phyloP scores from a whole-genome alignment of 768 basidiomycete species.

The Panaeolus papilionaceus region DNA sequence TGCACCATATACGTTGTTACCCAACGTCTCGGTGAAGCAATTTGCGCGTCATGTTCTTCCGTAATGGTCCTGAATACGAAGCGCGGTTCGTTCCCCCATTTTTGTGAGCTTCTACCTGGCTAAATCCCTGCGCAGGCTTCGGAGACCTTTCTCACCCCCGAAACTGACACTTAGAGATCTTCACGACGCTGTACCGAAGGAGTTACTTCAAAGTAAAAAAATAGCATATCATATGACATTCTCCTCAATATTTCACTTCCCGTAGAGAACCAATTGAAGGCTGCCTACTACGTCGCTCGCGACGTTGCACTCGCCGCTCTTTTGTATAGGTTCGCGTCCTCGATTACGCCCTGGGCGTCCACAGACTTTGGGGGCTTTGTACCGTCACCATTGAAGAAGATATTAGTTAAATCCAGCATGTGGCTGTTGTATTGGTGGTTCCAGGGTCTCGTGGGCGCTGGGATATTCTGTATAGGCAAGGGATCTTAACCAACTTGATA shows the following conservation, averaged over 20 bases:
- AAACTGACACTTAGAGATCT: conserved; percentile 57
- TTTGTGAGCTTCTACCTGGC: not conserved
- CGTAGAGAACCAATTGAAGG: conserved; percentile 43
- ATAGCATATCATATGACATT: not conserved
- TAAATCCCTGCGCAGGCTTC: conserved; percentile 40
- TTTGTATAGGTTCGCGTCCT: conserved; percentile 50
- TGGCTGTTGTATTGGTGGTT: conserved; percentile 58
- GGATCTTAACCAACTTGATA: not conserved
- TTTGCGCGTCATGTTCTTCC: conserved; percentile 23
- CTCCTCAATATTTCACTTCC: not conserved
- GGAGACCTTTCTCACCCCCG: conserved; percentile 55
- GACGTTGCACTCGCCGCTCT: conserved; percentile 48
- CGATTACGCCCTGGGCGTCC: conserved; percentile 47
- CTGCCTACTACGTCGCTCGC: conserved; percentile 49
- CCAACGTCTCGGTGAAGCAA: no score
- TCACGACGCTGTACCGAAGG: conserved; percentile 61
- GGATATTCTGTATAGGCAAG: conserved; percentile 59
- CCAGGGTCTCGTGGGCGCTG: conserved; percentile 57
- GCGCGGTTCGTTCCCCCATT: conserved; percentile 34
- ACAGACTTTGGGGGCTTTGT: conserved; percentile 47
- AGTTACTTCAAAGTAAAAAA: conserved; percentile 49
- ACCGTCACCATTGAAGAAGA: conserved; percentile 36
- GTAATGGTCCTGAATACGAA: conserved; percentile 48
- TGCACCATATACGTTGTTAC: no score
- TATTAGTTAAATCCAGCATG: conserved; percentile 37